Base-by-base conservation (phyloP, 2,329 filamentous ascomycete species). In the Knufia fluminis region DNA sequence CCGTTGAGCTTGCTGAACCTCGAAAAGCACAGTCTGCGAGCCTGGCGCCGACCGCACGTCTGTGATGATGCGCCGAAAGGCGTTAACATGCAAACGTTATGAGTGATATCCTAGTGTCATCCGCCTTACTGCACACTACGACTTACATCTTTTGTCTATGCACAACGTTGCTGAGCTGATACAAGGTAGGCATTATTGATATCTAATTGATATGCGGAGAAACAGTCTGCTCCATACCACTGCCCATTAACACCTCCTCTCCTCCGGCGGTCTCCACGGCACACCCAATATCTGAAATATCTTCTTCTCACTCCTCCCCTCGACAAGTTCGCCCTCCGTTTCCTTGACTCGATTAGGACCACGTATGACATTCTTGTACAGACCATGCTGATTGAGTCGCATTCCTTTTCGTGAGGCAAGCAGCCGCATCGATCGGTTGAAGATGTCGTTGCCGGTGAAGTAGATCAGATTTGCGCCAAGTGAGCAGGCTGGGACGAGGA, bases 371-470 rank as follows among this genome's bases (percentile, higher is more conserved):
- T 87, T 77, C 58, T 73, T 77, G 59, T 83, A 95, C 49, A 97
- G 64, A 0, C 89, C 91, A 24, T 77, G 73, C 66, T 96, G 90
- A 58, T 95, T 96, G 48, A 97, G 64, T 45, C 85, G 71, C 86
- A 94, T 89, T 0, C 80, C 79, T 67, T 86, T 92, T 66, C 80
- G 88, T 33, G 80, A 79, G 12, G 89, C 88, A 55, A 96, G 65
- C 14, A 94, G 68, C 55, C 91, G 72, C 64, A 96, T 78, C 61
- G 86, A 94, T 14, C 90, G 75, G 64, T 96, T 96, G 70, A 96
- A 96, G 28, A 95, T 84, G 62, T 95, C 90, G 58, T 96, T 92
- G 1, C 91, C 91, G 0, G 91, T 96, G 61, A 96, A 97, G 62
- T 96, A 96, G n/a, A 96, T 77, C 53, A 96, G 64, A 0, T 90